Base-by-base conservation (phyloP, 352 stramenopile genomes). In the Pythium oligandrum region DNA sequence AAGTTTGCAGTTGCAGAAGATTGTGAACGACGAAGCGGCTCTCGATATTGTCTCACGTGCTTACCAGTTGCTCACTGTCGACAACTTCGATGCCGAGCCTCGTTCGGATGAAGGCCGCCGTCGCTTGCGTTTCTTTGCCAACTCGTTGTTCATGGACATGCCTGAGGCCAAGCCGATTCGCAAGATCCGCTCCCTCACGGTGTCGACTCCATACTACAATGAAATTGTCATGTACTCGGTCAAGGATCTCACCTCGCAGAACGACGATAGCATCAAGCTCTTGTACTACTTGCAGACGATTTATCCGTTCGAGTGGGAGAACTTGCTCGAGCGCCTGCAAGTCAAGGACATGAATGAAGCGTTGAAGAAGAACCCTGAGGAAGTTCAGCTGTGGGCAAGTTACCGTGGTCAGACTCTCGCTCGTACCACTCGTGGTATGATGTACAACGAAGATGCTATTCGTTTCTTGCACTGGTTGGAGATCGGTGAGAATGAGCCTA, bases 281-380 rank as follows among this genome's bases (percentile, higher is more conserved):
- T 64, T 99, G 56, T 96, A 98, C 38, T 99, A 99, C 60, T 68
- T 97, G 57, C 75, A 93, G 58, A 95, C 84, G 3, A 93, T 95
- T 31, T 91, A 95, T 48, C 82, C 80, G 6, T 89, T 88, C 49
- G 84, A 95, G 62, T 95, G 78, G 77, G 75, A 90, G 44, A 95
- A 95, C 54, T 52, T 95, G 44, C 61, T 95, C 0, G 84, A 95
- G 48, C 77, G 84, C 31, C 48, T 95, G 6, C 64, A 83, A 45
- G 68, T 60, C 0, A 93, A 93, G 63, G 84, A 95, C 42, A 86
- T 91, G 76, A 69, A 91, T 7, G 83, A 93, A 52, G 84, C 84
- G 7, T 40, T 95, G 32, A 93, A 92, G 55, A 93, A 93, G 40
- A 72, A 74, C 47, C 78, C 84, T 0, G 82, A 92, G 44, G 84